Evolutionary conservation across 495 filamentous ascomycete genomes (phyloP).

Genomic region (Aspergillus cristatus): DNA sequence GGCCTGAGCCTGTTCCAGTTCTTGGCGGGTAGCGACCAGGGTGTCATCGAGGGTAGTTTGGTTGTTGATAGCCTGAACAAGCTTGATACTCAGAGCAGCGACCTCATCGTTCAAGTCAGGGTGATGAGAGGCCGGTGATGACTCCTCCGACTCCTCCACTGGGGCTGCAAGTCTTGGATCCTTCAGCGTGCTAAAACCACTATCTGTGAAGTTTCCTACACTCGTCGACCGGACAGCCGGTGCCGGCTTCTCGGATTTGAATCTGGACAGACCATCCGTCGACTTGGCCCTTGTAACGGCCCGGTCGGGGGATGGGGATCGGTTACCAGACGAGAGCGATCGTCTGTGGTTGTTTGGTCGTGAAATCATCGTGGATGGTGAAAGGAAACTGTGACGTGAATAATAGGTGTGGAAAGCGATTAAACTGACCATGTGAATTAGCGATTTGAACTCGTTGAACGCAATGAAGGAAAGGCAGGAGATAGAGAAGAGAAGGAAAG

Average conservation of each 20-base stretch:
- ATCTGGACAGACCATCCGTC: constrained; percentile 29
- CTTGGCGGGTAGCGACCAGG: constrained; percentile 69
- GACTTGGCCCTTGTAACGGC: constrained; percentile 37
- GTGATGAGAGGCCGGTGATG: constrained; percentile 43
- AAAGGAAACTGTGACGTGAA: constrained; percentile 27
- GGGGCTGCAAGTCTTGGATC: constrained; percentile 36
- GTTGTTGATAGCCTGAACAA: constrained; percentile 95
- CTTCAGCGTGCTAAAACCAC: constrained; percentile 41
- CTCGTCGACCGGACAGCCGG: constrained; percentile 16
- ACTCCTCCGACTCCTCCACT: constrained; percentile 28
- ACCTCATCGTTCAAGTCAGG: constrained; percentile 84
- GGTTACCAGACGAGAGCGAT: constrained; percentile 33
- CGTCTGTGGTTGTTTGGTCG: constrained; percentile 33
- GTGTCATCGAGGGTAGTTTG: constrained; percentile 90
- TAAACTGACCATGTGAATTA: constrained; percentile 23
- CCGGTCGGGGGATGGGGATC: constrained; percentile 30
- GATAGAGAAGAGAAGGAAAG: background rate
- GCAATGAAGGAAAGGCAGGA: background rate
- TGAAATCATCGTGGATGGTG: constrained; percentile 36
- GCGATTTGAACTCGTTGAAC: constrained; percentile 1
- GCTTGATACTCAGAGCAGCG: constrained; percentile 82
- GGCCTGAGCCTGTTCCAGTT: constrained; percentile 65
- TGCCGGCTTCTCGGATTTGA: constrained; percentile 15
- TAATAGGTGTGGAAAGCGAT: constrained; percentile 39
- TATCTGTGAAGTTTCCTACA: constrained; percentile 25